phyloP scores from a whole-genome alignment of 495 filamentous ascomycete genomes.

The Geopyxis carbonaria region DNA sequence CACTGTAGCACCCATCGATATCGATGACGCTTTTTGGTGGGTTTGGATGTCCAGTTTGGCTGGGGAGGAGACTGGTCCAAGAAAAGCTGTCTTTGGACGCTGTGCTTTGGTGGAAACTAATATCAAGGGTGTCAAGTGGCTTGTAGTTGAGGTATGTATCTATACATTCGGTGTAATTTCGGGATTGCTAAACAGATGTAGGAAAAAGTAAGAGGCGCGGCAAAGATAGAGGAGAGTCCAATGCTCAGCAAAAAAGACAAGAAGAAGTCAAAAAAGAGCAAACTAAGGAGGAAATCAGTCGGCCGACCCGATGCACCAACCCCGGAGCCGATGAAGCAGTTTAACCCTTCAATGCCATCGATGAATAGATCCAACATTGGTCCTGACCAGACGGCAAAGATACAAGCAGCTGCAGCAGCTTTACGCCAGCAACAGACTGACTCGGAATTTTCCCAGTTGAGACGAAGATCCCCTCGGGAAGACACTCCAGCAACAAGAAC shows the following conservation, averaged over 20 bases:
- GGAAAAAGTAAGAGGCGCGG: slow-evolving; percentile 89
- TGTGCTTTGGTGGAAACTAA: slow-evolving; percentile 82
- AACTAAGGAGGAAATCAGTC: slow-evolving; percentile 21
- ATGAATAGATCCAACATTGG: slow-evolving; percentile 77
- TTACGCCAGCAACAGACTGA: slow-evolving; percentile 43
- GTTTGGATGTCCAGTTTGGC: slow-evolving; percentile 97
- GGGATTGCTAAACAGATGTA: slow-evolving; percentile 38
- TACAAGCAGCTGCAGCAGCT: slow-evolving; percentile 72
- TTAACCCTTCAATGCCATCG: slow-evolving; percentile 20
- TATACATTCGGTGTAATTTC: neutral
- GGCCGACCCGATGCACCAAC: slow-evolving; percentile 11
- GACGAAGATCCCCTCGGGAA: slow-evolving; percentile 21
- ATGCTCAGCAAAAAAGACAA: slow-evolving; percentile 51
- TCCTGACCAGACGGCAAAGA: slow-evolving; percentile 79
- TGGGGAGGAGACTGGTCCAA: slow-evolving; percentile 61
- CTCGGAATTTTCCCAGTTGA: slow-evolving; percentile 16
- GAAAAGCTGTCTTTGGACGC: slow-evolving; percentile 86
- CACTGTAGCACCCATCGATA: slow-evolving; percentile 66
- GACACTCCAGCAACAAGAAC: slow-evolving; percentile 35
- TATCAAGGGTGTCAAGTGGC: slow-evolving; percentile 68
- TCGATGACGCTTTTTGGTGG: slow-evolving; percentile 99
- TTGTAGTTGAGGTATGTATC: slow-evolving; percentile 37
- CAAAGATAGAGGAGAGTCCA: slow-evolving; percentile 49
- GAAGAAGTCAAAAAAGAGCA: slow-evolving; percentile 23
- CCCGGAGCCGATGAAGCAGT: slow-evolving; percentile 11